A percentile compares a stretch with the other conserved stretches of the same genome.
Evolutionary conservation across 768 basidiomycete genomes (phyloP).

Genomic region (Phanerochaete sordida): DNA sequence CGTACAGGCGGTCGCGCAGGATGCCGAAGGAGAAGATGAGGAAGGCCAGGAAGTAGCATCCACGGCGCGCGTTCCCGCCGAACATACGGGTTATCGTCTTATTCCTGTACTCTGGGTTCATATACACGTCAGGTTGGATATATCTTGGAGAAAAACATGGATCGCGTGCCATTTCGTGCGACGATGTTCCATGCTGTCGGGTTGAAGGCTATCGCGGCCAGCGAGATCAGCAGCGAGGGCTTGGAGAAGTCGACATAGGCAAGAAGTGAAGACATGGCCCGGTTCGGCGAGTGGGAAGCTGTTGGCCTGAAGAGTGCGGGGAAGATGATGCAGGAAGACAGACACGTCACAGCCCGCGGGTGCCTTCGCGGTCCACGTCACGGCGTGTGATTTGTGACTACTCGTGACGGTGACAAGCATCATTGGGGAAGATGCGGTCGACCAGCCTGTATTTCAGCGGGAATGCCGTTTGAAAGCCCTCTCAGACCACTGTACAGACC

Average conservation of each 20-base stretch:
- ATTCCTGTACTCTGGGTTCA: conserved; percentile 68
- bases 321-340: not conserved
- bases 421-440: not conserved
- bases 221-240: conserved; percentile 57
- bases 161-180: conserved; percentile 76
- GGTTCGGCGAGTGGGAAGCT: not conserved
- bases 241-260: conserved; percentile 56
- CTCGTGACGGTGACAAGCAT: not conserved
- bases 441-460: no score
- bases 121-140: not conserved
- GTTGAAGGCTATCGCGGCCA: conserved; percentile 82
- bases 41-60: conserved; percentile 84
- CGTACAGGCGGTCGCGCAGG: conserved; percentile 82
- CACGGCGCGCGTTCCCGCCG: conserved; percentile 65
- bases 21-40: conserved; percentile 86
- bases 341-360: conserved; percentile 3
- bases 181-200: conserved; percentile 96
- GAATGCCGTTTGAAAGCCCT: no score
- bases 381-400: conserved; percentile 1
- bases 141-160: not conserved
- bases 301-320: not conserved
- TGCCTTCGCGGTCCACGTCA: not conserved
- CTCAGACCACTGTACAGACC: no score
- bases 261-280: conserved; percentile 26
- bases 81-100: conserved; percentile 79